Percentiles rank a stretch among this genome's conserved stretches.
These are phyloP conservation scores for Dactylonectria macrodidyma DNA, from an alignment of 2,329 filamentous ascomycete species.

Conservation along the genomic window DNA sequence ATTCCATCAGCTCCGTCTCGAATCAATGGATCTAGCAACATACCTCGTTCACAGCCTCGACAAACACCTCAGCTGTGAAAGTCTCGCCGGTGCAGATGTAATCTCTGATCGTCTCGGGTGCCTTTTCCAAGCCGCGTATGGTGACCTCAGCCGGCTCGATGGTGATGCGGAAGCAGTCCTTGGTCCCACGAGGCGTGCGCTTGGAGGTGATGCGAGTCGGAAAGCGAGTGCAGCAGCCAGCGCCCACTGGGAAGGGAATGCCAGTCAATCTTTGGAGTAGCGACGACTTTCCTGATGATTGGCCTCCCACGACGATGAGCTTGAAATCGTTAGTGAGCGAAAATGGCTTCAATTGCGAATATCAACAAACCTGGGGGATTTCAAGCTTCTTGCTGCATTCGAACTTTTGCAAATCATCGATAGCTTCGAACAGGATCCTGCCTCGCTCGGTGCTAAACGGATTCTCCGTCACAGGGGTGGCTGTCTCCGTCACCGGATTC, in stretches of 20 bases:
- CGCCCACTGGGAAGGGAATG: slow-evolving; percentile 54
- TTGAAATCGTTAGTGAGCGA: slow-evolving; percentile 17
- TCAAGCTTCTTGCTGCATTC: slow-evolving; percentile 45
- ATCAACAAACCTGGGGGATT: slow-evolving; percentile 52
- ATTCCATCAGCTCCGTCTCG: background rate
- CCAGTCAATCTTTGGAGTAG: slow-evolving; percentile 55
- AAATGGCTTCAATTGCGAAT: background rate
- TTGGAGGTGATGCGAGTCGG: slow-evolving; percentile 56
- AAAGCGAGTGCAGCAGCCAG: slow-evolving; percentile 54
- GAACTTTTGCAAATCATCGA: slow-evolving; percentile 54
- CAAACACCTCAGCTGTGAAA: slow-evolving; percentile 50
- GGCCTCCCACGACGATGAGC: slow-evolving; percentile 56
- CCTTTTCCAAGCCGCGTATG: slow-evolving; percentile 40
- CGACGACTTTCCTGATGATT: slow-evolving; percentile 57
- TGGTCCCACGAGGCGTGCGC: slow-evolving; percentile 47
- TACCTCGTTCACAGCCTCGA: slow-evolving; percentile 51
- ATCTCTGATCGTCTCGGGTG: slow-evolving; percentile 33
- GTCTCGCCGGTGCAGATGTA: slow-evolving; percentile 42
- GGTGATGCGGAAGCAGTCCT: slow-evolving; percentile 50
- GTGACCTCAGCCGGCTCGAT: slow-evolving; percentile 49
- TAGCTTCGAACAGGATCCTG: slow-evolving; percentile 54
- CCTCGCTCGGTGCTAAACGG: slow-evolving; percentile 55
- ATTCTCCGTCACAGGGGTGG: slow-evolving; percentile 41
- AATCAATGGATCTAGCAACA: background rate
- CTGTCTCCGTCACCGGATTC: slow-evolving; percentile 41